phyloP scores from a whole-genome alignment of 306 rosid genomes.

The Hylodesmum podocarpum region DNA sequence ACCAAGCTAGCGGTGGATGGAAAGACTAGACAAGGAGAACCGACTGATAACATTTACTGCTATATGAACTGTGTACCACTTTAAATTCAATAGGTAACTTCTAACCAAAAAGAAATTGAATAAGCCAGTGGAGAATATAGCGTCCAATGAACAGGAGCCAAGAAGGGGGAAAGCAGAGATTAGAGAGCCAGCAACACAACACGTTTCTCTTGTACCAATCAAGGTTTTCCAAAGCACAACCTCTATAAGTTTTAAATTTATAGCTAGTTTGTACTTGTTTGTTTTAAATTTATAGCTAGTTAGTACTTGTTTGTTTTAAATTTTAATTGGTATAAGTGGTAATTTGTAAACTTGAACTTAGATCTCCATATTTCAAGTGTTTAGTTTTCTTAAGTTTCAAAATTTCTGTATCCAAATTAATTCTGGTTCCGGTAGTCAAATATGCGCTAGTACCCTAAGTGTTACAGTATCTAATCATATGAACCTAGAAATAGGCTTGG shows the following conservation, averaged over 20 bases:
- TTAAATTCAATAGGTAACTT: neutral
- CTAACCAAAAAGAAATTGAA: neutral
- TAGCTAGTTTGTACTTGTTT: neutral
- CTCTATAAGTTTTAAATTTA: neutral
- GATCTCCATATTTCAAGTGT: neutral
- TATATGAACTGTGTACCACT: neutral
- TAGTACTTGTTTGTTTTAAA: no score
- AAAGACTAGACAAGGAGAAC: slow-evolving; percentile 1
- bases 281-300: neutral
- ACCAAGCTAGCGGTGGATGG: neutral
- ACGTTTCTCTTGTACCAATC: neutral
- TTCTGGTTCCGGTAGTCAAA: neutral
- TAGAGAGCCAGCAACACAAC: neutral
- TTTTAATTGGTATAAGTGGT: neutral
- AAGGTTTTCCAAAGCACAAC: neutral
- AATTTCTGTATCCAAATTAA: neutral
- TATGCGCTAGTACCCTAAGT: neutral
- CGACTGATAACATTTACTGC: neutral
- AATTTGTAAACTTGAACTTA: neutral
- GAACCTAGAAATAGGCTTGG: neutral
- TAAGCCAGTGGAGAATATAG: neutral
- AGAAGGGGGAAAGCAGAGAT: neutral
- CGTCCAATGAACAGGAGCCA: neutral
- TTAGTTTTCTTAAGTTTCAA: neutral
- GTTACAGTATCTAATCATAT: neutral